phyloP scores from a whole-genome alignment of 208 protist species.

The Leptomonas pyrrhocoris region DNA sequence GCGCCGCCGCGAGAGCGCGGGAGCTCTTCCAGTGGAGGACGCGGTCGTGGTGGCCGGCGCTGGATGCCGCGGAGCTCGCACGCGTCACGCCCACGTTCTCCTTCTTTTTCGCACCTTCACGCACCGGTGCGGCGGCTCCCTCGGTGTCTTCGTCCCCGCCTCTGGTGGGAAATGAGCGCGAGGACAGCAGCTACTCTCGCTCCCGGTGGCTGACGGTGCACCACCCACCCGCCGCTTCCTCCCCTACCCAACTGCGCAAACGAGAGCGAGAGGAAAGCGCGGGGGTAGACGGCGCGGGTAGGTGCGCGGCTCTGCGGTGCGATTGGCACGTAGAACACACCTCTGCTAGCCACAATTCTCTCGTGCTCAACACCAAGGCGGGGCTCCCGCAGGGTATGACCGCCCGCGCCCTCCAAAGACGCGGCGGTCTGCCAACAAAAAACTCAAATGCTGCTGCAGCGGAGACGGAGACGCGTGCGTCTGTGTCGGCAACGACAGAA shows the following conservation, averaged over 20 bases:
- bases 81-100: not conserved
- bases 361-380: slow-evolving; percentile 76
- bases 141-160: not conserved
- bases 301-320: not conserved
- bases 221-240: not conserved
- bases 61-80: not conserved
- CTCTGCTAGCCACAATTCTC: slow-evolving; percentile 7
- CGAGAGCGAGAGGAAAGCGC: not conserved
- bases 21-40: slow-evolving; percentile 24
- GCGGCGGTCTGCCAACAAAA: not conserved
- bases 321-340: slow-evolving; percentile 3
- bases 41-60: slow-evolving; percentile 11
- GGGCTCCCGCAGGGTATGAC: slow-evolving; percentile 68
- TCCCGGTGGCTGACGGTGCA: slow-evolving; percentile 31
- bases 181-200: slow-evolving; percentile 40
- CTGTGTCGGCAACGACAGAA: not conserved
- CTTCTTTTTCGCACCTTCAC: not conserved
- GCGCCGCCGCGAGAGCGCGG: not conserved
- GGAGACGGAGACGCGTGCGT: not conserved
- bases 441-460: not conserved
- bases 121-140: not conserved
- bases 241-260: not conserved
- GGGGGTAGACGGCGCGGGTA: no score
- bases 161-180: not conserved
- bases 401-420: not conserved